Evolutionary conservation across 2,329 filamentous ascomycete species (phyloP), one percentile per base, ranked within the genome.

Genomic region (Plectosphaerella cucumerina): DNA sequence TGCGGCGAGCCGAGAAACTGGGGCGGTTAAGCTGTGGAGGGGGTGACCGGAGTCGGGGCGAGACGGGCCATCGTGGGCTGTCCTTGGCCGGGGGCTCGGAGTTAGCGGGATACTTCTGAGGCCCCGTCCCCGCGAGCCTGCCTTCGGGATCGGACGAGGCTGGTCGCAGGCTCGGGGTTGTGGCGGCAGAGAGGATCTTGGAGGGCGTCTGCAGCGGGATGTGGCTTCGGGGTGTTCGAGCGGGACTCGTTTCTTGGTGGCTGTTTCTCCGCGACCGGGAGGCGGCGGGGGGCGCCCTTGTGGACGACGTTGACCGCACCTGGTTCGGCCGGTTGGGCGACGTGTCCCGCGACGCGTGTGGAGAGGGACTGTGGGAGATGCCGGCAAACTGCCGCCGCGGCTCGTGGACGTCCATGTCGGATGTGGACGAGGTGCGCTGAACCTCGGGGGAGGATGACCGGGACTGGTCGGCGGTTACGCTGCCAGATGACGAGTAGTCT

Each of bases 11-110:
- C 46, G 66, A 72, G 58, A 68, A 69, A 47, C 71, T 74, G 57
- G 70, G 72, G 53, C 71, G 76, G 62, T 70, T 74, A 50, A 74
- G 62, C 49, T 73, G 64, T 12, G 88, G 87, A 18, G 89, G 87
- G 50, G 89, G 89, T 8, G 89, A 91, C 65, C 86, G 87, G 56
- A 94, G 67, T 55, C 89, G 81, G 44, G 89, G 89, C 44, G 89
- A 92, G 54, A 87, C 71, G 22, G 89, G 87, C 88, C 89, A 93
- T 68, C 86, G 81, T 55, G 83, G 83, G 49, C 78, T 78, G 51
- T 84, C 79, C 61, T 66, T 78, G 39, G 76, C 57, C 17, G 23
- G 37, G 20, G 21, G 39, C 14, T 39, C 33, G 15, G 9, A 50
- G 62, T 48, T 86, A 77, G 48, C 73, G 63, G 55, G 73, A 63